These are phyloP conservation scores for Margaritispora aquatica DNA, from an alignment of 495 filamentous ascomycete species.

Conservation along the genomic window DNA sequence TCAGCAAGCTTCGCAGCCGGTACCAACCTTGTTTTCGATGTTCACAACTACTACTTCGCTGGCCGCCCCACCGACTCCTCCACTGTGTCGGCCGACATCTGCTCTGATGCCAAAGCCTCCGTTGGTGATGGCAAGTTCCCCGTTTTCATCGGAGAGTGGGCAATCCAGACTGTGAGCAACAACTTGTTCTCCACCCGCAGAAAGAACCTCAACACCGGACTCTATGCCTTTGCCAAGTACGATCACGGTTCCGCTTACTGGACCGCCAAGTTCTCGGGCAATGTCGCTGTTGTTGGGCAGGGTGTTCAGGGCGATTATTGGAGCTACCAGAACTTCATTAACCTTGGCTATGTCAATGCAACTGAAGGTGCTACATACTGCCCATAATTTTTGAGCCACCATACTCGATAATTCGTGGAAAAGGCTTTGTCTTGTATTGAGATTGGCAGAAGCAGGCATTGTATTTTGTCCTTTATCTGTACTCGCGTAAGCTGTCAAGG, in stretches of 20 bases:
- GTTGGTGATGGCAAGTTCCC: conserved; percentile 10
- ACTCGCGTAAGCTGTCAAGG: too few relatives aligned
- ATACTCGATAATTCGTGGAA: too few relatives aligned
- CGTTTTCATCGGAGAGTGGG: conserved; percentile 8
- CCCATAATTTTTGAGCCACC: neutral
- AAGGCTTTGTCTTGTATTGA: too few relatives aligned
- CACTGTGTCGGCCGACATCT: neutral
- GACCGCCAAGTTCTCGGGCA: neutral
- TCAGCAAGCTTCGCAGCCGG: neutral
- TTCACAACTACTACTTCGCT: conserved; percentile 10
- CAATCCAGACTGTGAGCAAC: conserved; percentile 2
- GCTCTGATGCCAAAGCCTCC: neutral
- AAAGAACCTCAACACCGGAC: conserved; percentile 1
- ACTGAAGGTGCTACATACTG: neutral
- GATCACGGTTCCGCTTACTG: neutral
- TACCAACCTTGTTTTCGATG: conserved; percentile 6
- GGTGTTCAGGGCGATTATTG: conserved; percentile 6
- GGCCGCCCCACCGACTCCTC: neutral
- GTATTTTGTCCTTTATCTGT: too few relatives aligned
- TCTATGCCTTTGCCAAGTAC: conserved; percentile 1
- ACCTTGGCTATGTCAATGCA: neutral
- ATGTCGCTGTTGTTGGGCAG: conserved; percentile 7
- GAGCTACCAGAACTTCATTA: conserved; percentile 4
- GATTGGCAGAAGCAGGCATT: too few relatives aligned
- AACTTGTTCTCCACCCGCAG: conserved; percentile 1